Conservation (phyloP, 192 early-diverging fungal genomes). For the Backusella parvicylindrica region DNA sequence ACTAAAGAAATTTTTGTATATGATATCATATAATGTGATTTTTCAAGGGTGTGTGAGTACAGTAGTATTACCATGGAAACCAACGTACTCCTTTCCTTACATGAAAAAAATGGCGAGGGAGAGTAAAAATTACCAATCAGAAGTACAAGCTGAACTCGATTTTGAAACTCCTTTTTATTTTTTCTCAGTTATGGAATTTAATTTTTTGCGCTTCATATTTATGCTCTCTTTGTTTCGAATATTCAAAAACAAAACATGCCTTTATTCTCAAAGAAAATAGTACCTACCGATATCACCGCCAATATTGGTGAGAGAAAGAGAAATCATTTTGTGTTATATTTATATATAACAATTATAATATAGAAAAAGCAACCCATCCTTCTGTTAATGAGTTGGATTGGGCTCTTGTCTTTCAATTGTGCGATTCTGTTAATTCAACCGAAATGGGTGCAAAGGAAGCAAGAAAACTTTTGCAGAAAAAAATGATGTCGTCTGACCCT, state of each 20-base stretch:
- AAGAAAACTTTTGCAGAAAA: conserved; percentile 37
- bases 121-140: not conserved
- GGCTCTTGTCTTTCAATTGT: conserved; percentile 29
- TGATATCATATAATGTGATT: not conserved
- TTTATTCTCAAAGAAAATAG: conserved; percentile 37
- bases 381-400: conserved; percentile 28
- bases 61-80: not conserved
- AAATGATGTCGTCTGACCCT: conserved; percentile 15
- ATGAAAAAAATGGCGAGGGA: not conserved
- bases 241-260: conserved; percentile 22
- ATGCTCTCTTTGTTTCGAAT: not conserved
- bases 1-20: too few relatives aligned
- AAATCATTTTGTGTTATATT: too few relatives aligned
- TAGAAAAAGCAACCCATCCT: conserved; percentile 27
- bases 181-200: not conserved
- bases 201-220: not conserved
- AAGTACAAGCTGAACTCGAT: not conserved
- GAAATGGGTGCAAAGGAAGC: conserved; percentile 39
- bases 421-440: conserved; percentile 23
- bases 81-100: not conserved
- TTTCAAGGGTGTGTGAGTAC: not conserved
- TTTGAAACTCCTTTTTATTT: not conserved
- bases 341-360: not conserved
- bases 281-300: conserved; percentile 32
- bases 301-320: conserved; percentile 23